Base-by-base conservation (phyloP, 495 filamentous ascomycete genomes). In the Aspergillus bridgeri region DNA sequence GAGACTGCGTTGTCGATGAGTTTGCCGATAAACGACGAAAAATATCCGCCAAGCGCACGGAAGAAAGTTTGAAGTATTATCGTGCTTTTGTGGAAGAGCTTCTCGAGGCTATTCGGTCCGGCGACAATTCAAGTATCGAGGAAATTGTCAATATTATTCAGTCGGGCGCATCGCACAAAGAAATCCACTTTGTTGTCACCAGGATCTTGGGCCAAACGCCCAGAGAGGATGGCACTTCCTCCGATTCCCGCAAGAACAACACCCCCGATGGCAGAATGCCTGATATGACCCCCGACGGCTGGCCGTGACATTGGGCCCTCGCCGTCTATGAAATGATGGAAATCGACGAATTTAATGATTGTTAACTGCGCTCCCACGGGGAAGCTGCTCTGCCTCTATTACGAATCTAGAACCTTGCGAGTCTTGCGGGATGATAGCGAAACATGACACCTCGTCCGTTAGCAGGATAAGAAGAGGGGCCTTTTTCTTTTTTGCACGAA, bases 1-100 rank as follows among this genome's bases (percentile, higher is more conserved):
- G 72, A 29, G 67, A 73, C 27, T 78, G 75, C 58, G 21, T 73
- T 33, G 70, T 72, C 60, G 71, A 78, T 51, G 67, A 73, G 60
- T 48, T 55, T 47, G 65, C 69, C 55, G 75, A 78, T 53, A 75
- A 62, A 59, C 75, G 75, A 9, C 75, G 75, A 45, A 78, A 78
- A 58, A 65, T 69, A 7, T 55, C 67, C n/a, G 69, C 66, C 18
- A 67, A 64, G 24, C 60, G 60, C 23, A 68, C 68, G 2, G 64
- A 74, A 38, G 68, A 75, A 8, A 62, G 69, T 17, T 56, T 74
- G 22, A 54, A 54, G n/a, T 69, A 60, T 43, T 67, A 68, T 29
- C 62, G 60, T 15, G 50, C 50, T 13, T 72, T 75, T 24, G 45
- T 73, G 27, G 66, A 75, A 2, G 57, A 69, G 15, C 27, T 78